These are phyloP conservation scores for Dioscorea alata DNA, from an alignment of 106 monocot genomes.

Conservation along the genomic window DNA sequence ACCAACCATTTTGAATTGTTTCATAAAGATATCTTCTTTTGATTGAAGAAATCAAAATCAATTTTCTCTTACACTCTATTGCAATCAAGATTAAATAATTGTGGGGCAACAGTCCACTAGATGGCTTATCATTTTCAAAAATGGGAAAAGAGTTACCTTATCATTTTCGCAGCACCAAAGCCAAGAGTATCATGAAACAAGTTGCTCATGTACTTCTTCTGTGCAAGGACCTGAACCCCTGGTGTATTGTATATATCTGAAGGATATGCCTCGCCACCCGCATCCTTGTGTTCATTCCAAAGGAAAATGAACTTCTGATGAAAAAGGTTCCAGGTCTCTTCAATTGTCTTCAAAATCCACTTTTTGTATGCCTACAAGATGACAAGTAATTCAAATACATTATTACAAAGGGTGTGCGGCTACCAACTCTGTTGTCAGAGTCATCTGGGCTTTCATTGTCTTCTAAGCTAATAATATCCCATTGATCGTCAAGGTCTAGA, in stretches of 20 bases:
- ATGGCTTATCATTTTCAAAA: no score
- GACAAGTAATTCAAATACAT: constrained; percentile 3
- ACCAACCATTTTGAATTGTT: no score
- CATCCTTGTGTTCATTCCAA: constrained; percentile 80
- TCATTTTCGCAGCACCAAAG: constrained; percentile 97
- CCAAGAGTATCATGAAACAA: constrained; percentile 90
- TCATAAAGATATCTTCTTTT: no score
- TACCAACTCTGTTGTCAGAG: no score
- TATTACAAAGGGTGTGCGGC: no score
- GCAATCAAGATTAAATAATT: no score
- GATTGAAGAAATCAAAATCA: no score
- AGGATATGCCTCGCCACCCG: constrained; percentile 78
- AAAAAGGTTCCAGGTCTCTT: constrained; percentile 82
- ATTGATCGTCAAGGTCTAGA: no score
- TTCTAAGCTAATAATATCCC: no score
- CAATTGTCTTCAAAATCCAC: constrained; percentile 82
- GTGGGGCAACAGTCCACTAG: no score
- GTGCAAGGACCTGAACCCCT: constrained; percentile 44
- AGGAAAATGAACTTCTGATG: constrained; percentile 62
- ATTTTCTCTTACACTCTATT: no score
- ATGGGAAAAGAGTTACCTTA: constrained; percentile 37
- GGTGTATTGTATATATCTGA: constrained; percentile 48
- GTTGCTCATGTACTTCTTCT: constrained; percentile 66
- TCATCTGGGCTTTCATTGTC: no score
- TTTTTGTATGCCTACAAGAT: constrained; percentile 67